Conservation (phyloP, 352 stramenopile species). For the Globisporangium spinosum region DNA sequence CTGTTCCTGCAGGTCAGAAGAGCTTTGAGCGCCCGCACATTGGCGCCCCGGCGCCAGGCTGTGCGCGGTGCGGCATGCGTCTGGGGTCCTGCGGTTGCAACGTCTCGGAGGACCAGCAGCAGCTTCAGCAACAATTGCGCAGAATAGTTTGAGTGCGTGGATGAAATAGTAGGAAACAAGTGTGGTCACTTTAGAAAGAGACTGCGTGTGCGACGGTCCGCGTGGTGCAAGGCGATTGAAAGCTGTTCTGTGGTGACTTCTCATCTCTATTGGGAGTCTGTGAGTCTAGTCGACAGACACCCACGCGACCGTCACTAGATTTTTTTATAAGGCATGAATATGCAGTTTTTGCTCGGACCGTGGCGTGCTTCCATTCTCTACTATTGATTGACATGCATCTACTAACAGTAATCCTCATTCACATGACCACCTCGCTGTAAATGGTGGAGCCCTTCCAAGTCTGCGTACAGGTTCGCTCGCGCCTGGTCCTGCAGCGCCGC, state of each 20-base stretch:
- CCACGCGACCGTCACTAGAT: slow-evolving; percentile 6
- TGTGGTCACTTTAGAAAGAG: slow-evolving; percentile 10
- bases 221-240: background rate
- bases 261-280: background rate
- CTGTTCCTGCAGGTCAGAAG: slow-evolving; percentile 13
- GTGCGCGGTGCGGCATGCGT: slow-evolving; percentile 20
- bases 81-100: slow-evolving; percentile 18
- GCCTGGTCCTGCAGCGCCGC: slow-evolving; percentile 28
- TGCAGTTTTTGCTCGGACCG: slow-evolving; percentile 8
- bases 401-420: background rate
- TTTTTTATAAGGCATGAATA: slow-evolving; percentile 13
- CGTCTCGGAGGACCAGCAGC: slow-evolving; percentile 20
- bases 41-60: background rate
- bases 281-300: background rate
- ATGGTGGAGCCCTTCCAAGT: slow-evolving; percentile 53
- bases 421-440: background rate
- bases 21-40: slow-evolving; percentile 29
- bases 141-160: slow-evolving; percentile 43
- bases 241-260: background rate
- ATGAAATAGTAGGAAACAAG: slow-evolving; percentile 1
- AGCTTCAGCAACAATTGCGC: slow-evolving; percentile 22
- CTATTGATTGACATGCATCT: slow-evolving; percentile 1
- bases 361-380: background rate
- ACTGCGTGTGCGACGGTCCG: background rate
- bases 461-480: slow-evolving; percentile 36